Percentiles rank a stretch among this genome's conserved stretches.
These are phyloP conservation scores for Pyrus betulifolia DNA, from an alignment of 306 rosid species.

Conservation along the genomic window DNA sequence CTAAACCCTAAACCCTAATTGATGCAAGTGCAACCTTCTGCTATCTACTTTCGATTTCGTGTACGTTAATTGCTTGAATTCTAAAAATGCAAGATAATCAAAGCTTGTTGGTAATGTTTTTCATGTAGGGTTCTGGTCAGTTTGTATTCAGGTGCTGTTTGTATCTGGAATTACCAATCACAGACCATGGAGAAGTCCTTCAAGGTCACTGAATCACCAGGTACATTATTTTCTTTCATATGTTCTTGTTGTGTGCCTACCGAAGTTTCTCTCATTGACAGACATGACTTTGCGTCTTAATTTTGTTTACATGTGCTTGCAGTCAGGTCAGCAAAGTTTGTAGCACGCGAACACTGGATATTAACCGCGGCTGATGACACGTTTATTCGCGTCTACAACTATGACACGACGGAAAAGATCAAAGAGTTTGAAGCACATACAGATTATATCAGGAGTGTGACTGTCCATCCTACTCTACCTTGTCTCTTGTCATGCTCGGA, in stretches of 20 bases:
- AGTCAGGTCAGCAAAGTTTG: conserved; percentile 69
- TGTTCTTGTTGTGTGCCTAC: background rate
- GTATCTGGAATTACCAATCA: conserved; percentile 57
- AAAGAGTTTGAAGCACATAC: conserved; percentile 45
- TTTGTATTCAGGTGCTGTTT: conserved; percentile 51
- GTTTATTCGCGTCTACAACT: conserved; percentile 37
- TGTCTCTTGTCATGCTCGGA: conserved; percentile 52
- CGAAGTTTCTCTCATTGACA: no score
- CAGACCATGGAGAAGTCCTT: conserved; percentile 51
- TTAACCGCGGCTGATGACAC: conserved; percentile 45
- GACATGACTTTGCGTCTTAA: background rate
- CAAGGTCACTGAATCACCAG: conserved; percentile 47
- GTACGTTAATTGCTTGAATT: no score
- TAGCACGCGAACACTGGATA: conserved; percentile 45
- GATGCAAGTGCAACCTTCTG: background rate
- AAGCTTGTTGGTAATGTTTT: background rate
- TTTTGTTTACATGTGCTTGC: conserved; percentile 7
- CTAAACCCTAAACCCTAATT: background rate
- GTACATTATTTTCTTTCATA: conserved; percentile 18
- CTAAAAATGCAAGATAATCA: background rate
- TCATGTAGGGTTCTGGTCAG: conserved; percentile 59
- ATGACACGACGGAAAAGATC: conserved; percentile 29
- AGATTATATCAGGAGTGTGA: conserved; percentile 53
- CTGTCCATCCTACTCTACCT: conserved; percentile 50
- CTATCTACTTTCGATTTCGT: no score